These are phyloP conservation scores for Cicer bijugum DNA, from an alignment of 306 rosid species.

Conservation along the genomic window DNA sequence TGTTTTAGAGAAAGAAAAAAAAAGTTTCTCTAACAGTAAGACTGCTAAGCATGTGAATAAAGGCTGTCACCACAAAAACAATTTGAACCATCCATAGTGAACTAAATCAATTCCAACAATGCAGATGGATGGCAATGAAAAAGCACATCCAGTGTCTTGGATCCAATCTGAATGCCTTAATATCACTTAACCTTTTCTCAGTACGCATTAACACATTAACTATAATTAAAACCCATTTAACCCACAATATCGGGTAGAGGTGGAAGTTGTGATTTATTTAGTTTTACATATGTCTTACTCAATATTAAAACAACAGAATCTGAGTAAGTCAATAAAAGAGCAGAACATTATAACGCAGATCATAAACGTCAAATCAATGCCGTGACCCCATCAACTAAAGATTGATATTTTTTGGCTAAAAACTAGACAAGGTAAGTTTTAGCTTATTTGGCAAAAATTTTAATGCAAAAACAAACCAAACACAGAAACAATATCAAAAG, in stretches of 20 bases:
- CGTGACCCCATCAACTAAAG: conserved; percentile 15
- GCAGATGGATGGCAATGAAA: neutral
- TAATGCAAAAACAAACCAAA: neutral
- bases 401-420: neutral
- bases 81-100: neutral
- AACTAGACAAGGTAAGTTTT: neutral
- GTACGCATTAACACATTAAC: neutral
- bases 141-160: conserved; percentile 1
- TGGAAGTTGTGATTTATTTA: neutral
- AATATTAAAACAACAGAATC: conserved; percentile 19
- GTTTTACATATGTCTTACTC: neutral
- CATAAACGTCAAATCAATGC: neutral
- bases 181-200: neutral
- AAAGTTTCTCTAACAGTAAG: conserved; percentile 1
- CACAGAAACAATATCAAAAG: conserved; percentile 28
- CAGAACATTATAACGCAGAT: neutral
- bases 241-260: neutral
- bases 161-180: conserved; percentile 11
- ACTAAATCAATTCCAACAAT: conserved; percentile 12
- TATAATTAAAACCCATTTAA: conserved; percentile 9
- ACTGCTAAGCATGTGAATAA: conserved; percentile 11
- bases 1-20: neutral
- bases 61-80: conserved; percentile 7
- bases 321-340: neutral
- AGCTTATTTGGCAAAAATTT: conserved; percentile 1